Conservation (phyloP, 257 asterid species). For the Striga asiatica region DNA sequence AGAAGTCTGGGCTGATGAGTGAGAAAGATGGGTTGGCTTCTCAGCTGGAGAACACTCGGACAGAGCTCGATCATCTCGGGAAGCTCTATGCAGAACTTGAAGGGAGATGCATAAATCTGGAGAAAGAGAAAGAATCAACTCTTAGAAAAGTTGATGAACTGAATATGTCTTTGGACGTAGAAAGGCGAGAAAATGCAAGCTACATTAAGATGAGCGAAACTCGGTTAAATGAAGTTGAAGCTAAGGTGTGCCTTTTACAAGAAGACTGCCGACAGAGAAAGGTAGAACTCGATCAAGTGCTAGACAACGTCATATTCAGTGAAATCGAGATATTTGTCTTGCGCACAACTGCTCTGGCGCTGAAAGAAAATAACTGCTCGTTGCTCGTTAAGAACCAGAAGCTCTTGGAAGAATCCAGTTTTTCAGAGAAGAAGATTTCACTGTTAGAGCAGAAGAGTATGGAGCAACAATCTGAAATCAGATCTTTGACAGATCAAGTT, state of each 20-base stretch:
- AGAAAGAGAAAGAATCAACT: slow-evolving; percentile 52
- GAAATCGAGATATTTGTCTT: slow-evolving; percentile 58
- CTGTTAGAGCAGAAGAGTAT: slow-evolving; percentile 39
- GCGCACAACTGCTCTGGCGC: slow-evolving; percentile 35
- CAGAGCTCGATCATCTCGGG: slow-evolving; percentile 44
- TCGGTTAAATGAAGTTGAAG: slow-evolving; percentile 27
- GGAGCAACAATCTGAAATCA: slow-evolving; percentile 38
- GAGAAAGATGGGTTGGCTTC: slow-evolving; percentile 51
- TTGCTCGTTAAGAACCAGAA: slow-evolving; percentile 34
- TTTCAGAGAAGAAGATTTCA: slow-evolving; percentile 34
- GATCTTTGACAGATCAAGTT: slow-evolving; percentile 43
- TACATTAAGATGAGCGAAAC: slow-evolving; percentile 32
- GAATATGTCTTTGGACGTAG: slow-evolving; percentile 45
- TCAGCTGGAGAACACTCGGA: slow-evolving; percentile 41
- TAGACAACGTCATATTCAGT: slow-evolving; percentile 39
- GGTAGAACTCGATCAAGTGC: slow-evolving; percentile 49
- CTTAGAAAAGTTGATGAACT: slow-evolving; percentile 48
- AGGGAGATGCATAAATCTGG: slow-evolving; percentile 49
- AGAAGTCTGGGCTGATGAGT: slow-evolving; percentile 50
- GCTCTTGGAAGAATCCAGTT: slow-evolving; percentile 33
- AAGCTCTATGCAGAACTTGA: slow-evolving; percentile 45
- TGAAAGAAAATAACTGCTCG: slow-evolving; percentile 41
- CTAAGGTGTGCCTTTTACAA: slow-evolving; percentile 42
- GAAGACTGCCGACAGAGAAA: slow-evolving; percentile 38
- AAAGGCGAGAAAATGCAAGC: slow-evolving; percentile 43